Conservation (phyloP, 208 protist genomes). For the Wallacemonas sp. region DNA sequence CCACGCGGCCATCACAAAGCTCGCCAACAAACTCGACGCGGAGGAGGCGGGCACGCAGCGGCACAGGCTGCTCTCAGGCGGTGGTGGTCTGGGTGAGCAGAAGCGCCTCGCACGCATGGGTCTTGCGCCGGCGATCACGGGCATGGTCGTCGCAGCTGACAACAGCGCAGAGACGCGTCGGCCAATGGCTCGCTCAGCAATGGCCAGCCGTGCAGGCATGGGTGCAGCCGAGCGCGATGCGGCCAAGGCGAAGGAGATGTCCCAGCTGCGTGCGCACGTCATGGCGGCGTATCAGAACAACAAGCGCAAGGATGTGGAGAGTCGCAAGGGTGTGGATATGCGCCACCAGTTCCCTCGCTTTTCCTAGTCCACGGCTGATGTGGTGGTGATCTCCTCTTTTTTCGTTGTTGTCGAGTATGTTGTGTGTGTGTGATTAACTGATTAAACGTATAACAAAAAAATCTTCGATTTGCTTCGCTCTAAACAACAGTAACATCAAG, state of each 20-base stretch:
- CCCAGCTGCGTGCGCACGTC: constrained; percentile 65
- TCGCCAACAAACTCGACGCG: constrained; percentile 49
- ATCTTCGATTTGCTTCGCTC: too few relatives aligned
- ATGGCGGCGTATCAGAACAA: constrained; percentile 82
- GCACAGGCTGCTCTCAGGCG: constrained; percentile 14
- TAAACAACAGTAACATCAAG: too few relatives aligned
- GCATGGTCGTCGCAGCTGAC: constrained; percentile 15
- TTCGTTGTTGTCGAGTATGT: not conserved
- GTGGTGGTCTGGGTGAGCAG: constrained; percentile 21
- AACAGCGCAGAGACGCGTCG: not conserved
- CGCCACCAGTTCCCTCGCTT: constrained; percentile 77
- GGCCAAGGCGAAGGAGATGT: constrained; percentile 71
- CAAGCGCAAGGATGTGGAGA: constrained; percentile 39
- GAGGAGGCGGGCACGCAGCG: constrained; percentile 17
- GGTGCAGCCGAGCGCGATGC: constrained; percentile 9
- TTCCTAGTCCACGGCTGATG: too few relatives aligned
- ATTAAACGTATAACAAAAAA: too few relatives aligned
- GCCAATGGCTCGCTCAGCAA: not conserved
- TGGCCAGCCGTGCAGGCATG: not conserved
- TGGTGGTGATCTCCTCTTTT: too few relatives aligned
- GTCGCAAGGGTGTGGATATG: constrained; percentile 75
- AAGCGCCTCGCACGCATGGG: constrained; percentile 11
- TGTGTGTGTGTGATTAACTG: constrained; percentile 5
- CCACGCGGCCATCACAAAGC: constrained; percentile 63
- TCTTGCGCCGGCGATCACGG: constrained; percentile 45